These are phyloP conservation scores for Alternaria metachromatica DNA, from an alignment of 2,329 filamentous ascomycete genomes.

Conservation along the genomic window DNA sequence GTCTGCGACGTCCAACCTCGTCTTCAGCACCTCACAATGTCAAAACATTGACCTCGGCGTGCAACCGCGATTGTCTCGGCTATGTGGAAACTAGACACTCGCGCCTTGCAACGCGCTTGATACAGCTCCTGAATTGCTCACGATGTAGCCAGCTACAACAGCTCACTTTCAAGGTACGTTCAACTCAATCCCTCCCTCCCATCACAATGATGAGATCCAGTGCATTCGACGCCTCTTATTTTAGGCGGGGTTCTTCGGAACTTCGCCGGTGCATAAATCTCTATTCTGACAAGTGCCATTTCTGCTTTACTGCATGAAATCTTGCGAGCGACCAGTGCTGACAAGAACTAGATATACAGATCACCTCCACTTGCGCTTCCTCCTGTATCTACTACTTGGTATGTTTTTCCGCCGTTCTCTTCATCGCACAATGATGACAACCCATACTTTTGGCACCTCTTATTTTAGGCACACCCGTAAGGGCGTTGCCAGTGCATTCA, in stretches of 20 bases:
- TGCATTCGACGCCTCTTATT: neutral
- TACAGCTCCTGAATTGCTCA: no score
- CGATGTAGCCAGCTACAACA: neutral
- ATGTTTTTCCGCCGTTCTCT: neutral
- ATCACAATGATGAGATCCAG: neutral
- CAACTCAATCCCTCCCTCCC: neutral
- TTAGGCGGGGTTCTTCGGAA: neutral
- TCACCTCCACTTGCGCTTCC: neutral
- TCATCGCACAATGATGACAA: constrained; percentile 26
- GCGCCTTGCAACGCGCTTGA: no score
- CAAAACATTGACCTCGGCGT: neutral
- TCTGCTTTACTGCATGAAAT: neutral
- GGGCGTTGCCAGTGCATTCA: constrained; percentile 44
- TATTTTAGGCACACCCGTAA: constrained; percentile 52
- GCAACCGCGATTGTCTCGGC: neutral
- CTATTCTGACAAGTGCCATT: neutral
- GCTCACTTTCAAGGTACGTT: neutral
- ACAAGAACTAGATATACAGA: neutral
- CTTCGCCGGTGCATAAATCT: neutral
- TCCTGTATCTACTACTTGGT: neutral
- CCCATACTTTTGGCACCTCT: constrained; percentile 82
- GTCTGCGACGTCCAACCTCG: constrained; percentile 12
- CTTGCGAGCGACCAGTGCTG: neutral
- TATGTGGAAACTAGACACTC: neutral
- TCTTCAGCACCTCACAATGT: neutral